These are phyloP conservation scores for Lycium barbarum DNA, from an alignment of 257 asterid genomes.

Conservation along the genomic window DNA sequence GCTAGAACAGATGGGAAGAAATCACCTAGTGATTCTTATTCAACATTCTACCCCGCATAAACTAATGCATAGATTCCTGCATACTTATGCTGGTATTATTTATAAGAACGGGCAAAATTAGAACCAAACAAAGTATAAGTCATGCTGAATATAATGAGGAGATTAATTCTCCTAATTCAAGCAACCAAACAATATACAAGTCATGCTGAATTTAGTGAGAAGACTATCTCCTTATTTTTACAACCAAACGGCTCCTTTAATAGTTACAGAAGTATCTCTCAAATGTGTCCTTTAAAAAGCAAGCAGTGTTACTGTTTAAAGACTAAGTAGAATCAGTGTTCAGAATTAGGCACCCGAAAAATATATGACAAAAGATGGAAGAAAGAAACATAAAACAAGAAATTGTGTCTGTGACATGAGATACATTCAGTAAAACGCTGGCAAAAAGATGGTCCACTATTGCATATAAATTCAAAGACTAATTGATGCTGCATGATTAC, in stretches of 20 bases:
- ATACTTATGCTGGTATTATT: background rate
- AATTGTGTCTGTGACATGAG: conserved; percentile 3
- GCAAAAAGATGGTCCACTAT: conserved; percentile 20
- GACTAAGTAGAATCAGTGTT: background rate
- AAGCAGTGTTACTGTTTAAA: background rate
- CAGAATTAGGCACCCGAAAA: background rate
- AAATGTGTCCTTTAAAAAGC: background rate
- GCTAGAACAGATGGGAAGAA: too few species aligned
- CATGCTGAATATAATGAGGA: background rate
- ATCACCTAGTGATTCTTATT: background rate
- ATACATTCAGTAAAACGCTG: background rate
- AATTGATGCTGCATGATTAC: background rate
- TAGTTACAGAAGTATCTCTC: background rate
- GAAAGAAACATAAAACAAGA: background rate
- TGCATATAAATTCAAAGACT: background rate
- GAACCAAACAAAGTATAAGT: background rate
- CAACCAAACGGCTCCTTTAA: background rate
- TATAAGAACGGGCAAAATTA: background rate
- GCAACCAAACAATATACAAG: background rate
- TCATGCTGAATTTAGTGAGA: background rate
- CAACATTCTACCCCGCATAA: background rate
- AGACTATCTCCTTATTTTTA: background rate
- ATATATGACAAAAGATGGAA: background rate
- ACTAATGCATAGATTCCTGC: background rate
- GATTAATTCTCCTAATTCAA: background rate